Evolutionary conservation across 2,329 filamentous ascomycete genomes (phyloP).

Genomic region (Trichophyton rubrum): DNA sequence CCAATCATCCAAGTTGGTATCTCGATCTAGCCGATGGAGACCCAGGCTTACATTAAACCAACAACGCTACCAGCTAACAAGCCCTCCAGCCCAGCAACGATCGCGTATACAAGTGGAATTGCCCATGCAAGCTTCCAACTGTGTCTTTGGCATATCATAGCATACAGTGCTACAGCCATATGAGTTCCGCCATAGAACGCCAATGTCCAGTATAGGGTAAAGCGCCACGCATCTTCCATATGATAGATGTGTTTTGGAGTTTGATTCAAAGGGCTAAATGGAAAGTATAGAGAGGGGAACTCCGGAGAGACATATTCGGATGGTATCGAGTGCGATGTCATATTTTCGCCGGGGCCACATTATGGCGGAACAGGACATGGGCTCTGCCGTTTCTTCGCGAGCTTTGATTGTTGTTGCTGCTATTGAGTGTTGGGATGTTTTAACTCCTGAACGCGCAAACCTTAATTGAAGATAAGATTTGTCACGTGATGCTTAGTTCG

Average conservation of each 20-base stretch:
- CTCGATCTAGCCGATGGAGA: neutral
- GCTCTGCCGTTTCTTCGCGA: neutral
- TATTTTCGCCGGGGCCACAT: neutral
- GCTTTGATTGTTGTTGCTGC: neutral
- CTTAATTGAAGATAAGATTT: neutral
- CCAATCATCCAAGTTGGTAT: neutral
- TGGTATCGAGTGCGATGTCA: neutral
- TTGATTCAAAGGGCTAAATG: constrained; percentile 41
- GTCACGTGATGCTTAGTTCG: neutral
- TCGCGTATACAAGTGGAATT: constrained; percentile 56
- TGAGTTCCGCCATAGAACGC: constrained; percentile 68
- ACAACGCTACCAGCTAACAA: constrained; percentile 69
- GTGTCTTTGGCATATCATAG: constrained; percentile 55
- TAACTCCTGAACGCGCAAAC: neutral
- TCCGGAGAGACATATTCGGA: constrained; percentile 52
- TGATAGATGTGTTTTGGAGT: constrained; percentile 57
- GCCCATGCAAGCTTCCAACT: constrained; percentile 48
- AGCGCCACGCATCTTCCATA: constrained; percentile 68
- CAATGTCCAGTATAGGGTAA: constrained; percentile 76
- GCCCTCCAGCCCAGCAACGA: constrained; percentile 64
- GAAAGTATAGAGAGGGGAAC: constrained; percentile 76
- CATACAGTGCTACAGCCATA: constrained; percentile 56
- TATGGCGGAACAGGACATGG: neutral
- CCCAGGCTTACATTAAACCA: constrained; percentile 55
- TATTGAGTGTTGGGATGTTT: neutral